These are phyloP conservation scores for Mycena alexandri DNA, from an alignment of 768 basidiomycete species.

Conservation along the genomic window DNA sequence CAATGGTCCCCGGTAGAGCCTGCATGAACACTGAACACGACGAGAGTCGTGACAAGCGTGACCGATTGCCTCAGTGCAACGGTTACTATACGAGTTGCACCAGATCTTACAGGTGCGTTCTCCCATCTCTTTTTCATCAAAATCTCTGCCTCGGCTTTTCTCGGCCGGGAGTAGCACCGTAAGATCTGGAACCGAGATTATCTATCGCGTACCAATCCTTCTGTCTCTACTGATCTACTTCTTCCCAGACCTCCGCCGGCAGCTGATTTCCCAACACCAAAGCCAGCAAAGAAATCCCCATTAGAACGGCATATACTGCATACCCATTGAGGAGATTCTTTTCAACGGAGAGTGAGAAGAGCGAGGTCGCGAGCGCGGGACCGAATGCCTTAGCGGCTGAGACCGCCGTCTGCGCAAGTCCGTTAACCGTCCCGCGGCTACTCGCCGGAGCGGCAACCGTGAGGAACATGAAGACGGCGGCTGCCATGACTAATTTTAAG, in stretches of 20 bases:
- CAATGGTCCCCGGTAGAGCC: no score
- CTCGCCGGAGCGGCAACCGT: slow-evolving; percentile 62
- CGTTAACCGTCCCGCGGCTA: slow-evolving; percentile 66
- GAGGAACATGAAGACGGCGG: slow-evolving; percentile 62
- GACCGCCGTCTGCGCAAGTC: slow-evolving; percentile 60
- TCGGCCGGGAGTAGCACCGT: no score
- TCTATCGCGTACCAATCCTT: no score
- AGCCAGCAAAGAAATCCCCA: neutral
- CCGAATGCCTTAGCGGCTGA: slow-evolving; percentile 62
- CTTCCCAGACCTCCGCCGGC: neutral
- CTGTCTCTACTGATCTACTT: neutral
- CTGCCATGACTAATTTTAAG: neutral
- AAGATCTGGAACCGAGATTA: no score
- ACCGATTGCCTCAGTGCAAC: no score
- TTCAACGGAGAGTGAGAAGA: slow-evolving; percentile 65
- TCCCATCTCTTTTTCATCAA: no score
- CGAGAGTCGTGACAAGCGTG: no score
- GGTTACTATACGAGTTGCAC: no score
- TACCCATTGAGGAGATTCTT: slow-evolving; percentile 42
- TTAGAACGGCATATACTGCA: neutral
- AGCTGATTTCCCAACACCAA: neutral
- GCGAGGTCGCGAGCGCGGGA: slow-evolving; percentile 60
- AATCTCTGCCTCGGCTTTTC: no score
- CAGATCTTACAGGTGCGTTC: no score
- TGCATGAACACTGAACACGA: no score